A percentile compares a stretch with the other conserved stretches of the same genome.
Evolutionary conservation across 768 basidiomycete species (phyloP).

Genomic region (Kwoniella pini): DNA sequence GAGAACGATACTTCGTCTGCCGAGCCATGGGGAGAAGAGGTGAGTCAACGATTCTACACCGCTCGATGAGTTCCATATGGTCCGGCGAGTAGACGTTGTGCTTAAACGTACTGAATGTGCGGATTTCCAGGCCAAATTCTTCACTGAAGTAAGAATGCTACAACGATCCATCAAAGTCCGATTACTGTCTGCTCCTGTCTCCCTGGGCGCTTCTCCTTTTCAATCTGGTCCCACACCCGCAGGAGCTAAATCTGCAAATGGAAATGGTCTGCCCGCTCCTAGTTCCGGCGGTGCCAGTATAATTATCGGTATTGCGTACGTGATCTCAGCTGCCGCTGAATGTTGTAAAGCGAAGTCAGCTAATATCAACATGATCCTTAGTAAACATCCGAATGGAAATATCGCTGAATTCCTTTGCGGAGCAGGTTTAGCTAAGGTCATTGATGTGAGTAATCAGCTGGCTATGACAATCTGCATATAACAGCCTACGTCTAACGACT

Average conservation of each 20-base stretch:
- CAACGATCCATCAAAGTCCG: constrained; percentile 54
- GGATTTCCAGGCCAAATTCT: constrained; percentile 76
- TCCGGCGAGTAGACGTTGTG: too few relatives aligned
- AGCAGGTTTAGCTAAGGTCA: constrained; percentile 81
- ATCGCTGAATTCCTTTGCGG: constrained; percentile 85
- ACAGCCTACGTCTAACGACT: not conserved
- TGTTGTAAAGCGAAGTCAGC: too few relatives aligned
- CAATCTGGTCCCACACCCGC: constrained; percentile 79
- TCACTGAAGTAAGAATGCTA: constrained; percentile 66
- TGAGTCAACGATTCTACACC: constrained; percentile 52
- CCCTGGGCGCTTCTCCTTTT: constrained; percentile 78
- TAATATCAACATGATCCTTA: constrained; percentile 12
- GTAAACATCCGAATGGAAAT: constrained; percentile 86
- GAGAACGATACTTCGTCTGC: constrained; percentile 49
- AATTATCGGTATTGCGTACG: constrained; percentile 72
- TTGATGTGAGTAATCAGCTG: constrained; percentile 60
- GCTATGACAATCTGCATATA: not conserved
- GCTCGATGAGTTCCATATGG: not conserved
- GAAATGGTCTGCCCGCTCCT: constrained; percentile 51
- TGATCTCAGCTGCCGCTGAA: constrained; percentile 42
- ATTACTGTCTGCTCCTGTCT: constrained; percentile 57
- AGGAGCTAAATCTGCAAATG: constrained; percentile 55
- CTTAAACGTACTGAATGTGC: not conserved
- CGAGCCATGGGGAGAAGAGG: constrained; percentile 88
- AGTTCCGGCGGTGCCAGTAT: constrained; percentile 71